A percentile compares a stretch with the other conserved stretches of the same genome.
Evolutionary conservation across 176 grass and related monocot species (phyloP).

Genomic region (Neostapfia colusana): DNA sequence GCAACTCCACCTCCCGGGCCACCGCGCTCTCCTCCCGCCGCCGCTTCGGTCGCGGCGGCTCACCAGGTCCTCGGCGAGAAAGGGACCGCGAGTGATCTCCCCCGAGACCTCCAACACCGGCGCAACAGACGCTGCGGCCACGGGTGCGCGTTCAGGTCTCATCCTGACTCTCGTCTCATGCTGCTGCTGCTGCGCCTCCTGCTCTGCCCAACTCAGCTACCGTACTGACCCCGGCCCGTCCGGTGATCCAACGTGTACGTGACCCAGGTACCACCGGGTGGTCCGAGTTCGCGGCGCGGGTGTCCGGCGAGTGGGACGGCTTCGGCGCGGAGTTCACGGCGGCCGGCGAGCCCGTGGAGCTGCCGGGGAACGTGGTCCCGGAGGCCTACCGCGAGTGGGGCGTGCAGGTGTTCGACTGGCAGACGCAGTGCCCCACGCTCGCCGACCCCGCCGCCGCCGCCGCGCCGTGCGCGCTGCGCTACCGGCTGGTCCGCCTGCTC

Average conservation of each 20-base stretch:
- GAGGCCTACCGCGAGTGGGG: constrained; percentile 85
- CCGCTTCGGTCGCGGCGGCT: background rate
- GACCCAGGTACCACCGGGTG: background rate
- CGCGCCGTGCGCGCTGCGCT: constrained; percentile 48
- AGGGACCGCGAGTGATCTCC: constrained; percentile 19
- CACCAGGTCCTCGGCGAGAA: background rate
- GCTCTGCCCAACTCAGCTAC: background rate
- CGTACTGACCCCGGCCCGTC: too few species aligned
- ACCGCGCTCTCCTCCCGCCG: background rate
- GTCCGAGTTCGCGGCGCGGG: constrained; percentile 63
- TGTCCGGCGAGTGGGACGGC: constrained; percentile 97
- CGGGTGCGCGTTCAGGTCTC: constrained; percentile 30
- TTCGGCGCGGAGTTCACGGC: constrained; percentile 80
- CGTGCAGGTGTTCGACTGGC: constrained; percentile 88
- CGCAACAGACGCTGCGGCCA: background rate
- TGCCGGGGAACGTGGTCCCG: constrained; percentile 73
- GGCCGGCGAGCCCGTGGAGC: constrained; percentile 64
- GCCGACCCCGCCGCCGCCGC: constrained; percentile 51
- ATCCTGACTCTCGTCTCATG: background rate
- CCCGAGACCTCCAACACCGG: background rate
- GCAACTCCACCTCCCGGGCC: constrained; percentile 11
- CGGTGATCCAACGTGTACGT: too few species aligned
- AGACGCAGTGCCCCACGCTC: constrained; percentile 91
- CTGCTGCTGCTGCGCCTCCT: background rate
- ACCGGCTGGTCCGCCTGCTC: constrained; percentile 72